Conservation (phyloP, 371 early-diverging fungal genomes). For the Circinella umbellata region DNA sequence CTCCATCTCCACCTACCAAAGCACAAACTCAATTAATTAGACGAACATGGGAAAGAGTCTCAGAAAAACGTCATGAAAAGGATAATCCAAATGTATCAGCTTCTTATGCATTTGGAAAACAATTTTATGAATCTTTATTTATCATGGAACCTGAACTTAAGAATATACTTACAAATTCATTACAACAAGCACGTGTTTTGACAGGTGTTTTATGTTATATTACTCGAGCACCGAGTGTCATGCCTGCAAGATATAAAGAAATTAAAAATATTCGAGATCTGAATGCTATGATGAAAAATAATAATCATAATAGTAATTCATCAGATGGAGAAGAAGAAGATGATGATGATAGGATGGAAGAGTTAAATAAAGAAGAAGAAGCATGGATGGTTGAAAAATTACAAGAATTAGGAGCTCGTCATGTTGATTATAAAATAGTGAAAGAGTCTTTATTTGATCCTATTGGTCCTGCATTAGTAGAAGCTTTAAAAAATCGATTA, state of each 20-base stretch:
- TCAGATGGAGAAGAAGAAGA: background rate
- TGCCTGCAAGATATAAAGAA: constrained; percentile 19
- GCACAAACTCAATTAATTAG: constrained; percentile 42
- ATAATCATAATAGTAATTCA: too few relatives aligned
- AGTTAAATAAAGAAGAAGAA: constrained; percentile 8
- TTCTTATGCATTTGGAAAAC: constrained; percentile 49
- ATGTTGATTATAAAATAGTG: constrained; percentile 40
- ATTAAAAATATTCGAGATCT: background rate
- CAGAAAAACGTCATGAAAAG: constrained; percentile 29
- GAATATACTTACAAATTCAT: constrained; percentile 36
- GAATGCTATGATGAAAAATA: background rate
- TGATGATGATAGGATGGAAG: background rate
- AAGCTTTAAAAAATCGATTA: constrained; percentile 40
- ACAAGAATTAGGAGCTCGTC: constrained; percentile 40
- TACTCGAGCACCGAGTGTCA: constrained; percentile 33
- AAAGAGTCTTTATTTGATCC: constrained; percentile 34
- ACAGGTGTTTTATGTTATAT: constrained; percentile 52
- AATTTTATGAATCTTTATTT: constrained; percentile 49
- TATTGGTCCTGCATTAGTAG: constrained; percentile 44
- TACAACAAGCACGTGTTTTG: constrained; percentile 50
- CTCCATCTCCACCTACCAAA: constrained; percentile 29
- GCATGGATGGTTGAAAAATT: constrained; percentile 10
- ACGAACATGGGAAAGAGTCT: constrained; percentile 43
- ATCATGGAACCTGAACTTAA: constrained; percentile 28
- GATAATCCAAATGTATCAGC: constrained; percentile 43